phyloP scores from a whole-genome alignment of 768 basidiomycete species.

The Mycena indigotica region DNA sequence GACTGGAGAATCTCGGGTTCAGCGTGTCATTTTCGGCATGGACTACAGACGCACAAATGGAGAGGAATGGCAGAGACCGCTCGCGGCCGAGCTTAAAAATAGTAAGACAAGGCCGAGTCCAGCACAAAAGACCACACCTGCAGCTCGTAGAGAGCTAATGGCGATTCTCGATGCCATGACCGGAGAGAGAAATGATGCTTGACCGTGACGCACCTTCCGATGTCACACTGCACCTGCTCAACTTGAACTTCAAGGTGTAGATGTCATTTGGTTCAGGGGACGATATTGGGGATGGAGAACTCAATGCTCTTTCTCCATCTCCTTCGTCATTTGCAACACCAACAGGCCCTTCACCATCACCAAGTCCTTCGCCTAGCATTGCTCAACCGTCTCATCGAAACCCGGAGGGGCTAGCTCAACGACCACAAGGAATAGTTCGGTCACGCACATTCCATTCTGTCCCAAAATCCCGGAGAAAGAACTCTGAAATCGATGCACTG shows the following conservation, averaged over 20 bases:
- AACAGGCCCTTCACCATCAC: constrained; percentile 4
- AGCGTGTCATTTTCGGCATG: constrained; percentile 10
- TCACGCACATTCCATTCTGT: constrained; percentile 51
- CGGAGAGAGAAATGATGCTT: constrained; percentile 2
- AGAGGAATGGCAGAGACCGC: constrained; percentile 49
- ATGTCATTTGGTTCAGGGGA: neutral
- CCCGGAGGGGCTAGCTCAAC: too few species aligned
- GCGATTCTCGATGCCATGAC: constrained; percentile 74
- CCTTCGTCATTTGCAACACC: constrained; percentile 15
- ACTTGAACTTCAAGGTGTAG: neutral
- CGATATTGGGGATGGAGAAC: neutral
- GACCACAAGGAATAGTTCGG: constrained; percentile 33
- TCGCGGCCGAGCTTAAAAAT: constrained; percentile 57
- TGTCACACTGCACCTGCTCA: neutral
- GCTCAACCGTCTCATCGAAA: too few species aligned
- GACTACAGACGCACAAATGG: constrained; percentile 45
- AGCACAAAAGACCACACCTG: constrained; percentile 42
- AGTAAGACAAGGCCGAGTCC: neutral
- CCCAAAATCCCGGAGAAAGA: constrained; percentile 31
- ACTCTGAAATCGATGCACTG: constrained; percentile 43
- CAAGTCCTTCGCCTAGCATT: neutral
- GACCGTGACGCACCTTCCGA: neutral
- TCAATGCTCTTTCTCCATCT: constrained; percentile 13
- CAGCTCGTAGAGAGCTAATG: constrained; percentile 61
- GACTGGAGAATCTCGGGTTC: constrained; percentile 43